phyloP scores from a whole-genome alignment of 164 flowering plant species.

The Dillenia suffruticosa region DNA sequence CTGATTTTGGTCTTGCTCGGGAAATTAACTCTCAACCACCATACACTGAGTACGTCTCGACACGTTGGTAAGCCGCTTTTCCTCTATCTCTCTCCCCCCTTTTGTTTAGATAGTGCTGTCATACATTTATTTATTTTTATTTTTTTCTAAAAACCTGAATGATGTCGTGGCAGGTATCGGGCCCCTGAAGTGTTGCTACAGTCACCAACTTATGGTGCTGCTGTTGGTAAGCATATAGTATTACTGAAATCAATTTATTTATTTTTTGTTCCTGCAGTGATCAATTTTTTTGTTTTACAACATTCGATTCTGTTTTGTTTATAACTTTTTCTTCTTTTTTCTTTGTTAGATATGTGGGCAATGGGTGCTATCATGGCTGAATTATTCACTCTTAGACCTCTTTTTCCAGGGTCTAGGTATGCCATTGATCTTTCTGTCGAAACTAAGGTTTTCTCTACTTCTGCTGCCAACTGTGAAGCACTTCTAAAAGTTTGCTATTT shows the following conservation, averaged over 20 bases:
- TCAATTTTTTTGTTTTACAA: background rate
- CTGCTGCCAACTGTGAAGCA: no score
- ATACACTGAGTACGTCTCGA: slow-evolving; percentile 76
- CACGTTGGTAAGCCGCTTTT: slow-evolving; percentile 60
- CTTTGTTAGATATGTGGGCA: slow-evolving; percentile 88
- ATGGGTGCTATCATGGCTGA: slow-evolving; percentile 99
- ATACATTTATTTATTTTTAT: background rate
- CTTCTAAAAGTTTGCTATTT: no score
- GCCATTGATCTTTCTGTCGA: no score
- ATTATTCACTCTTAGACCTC: slow-evolving; percentile 79
- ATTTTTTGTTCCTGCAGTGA: background rate
- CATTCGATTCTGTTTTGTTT: background rate
- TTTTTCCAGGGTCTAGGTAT: slow-evolving; percentile 89
- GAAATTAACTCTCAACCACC: slow-evolving; percentile 79
- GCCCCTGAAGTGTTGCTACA: slow-evolving; percentile 97
- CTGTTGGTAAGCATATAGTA: slow-evolving; percentile 67
- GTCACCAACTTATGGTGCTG: slow-evolving; percentile 66
- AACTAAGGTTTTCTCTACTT: no score
- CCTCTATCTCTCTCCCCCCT: background rate
- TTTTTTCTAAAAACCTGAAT: background rate
- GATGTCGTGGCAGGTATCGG: slow-evolving; percentile 62
- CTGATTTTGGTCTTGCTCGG: slow-evolving; percentile 98
- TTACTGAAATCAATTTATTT: background rate
- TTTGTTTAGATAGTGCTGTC: background rate
- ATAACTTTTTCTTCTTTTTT: background rate